Conservation (phyloP, 2,329 filamentous ascomycete genomes). For the Diaporthe longicolla region DNA sequence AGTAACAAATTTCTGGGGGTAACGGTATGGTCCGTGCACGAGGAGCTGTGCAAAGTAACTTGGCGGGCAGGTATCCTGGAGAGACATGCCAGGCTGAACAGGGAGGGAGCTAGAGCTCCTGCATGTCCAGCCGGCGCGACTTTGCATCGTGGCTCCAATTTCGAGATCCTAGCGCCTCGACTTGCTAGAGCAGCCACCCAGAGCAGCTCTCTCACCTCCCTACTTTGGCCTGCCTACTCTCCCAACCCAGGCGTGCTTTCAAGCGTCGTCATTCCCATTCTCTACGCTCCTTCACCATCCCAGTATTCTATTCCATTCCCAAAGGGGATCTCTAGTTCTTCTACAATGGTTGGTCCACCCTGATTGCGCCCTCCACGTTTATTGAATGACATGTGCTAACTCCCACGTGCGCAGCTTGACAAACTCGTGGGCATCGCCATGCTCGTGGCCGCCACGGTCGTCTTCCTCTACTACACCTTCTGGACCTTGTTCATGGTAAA, state of each 20-base stretch:
- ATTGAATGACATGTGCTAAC: constrained; percentile 21
- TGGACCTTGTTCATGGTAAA: constrained; percentile 98
- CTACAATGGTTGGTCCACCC: constrained; percentile 50
- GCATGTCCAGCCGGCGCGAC: constrained; percentile 27
- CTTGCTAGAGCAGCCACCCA: constrained; percentile 6
- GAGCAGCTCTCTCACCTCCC: constrained; percentile 11
- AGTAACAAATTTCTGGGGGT: constrained; percentile 33
- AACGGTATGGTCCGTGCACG: constrained; percentile 8
- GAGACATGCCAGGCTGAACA: constrained; percentile 20
- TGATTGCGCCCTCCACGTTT: not conserved
- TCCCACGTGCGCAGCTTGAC: constrained; percentile 78
- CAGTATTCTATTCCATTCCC: constrained; percentile 13
- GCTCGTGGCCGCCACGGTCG: constrained; percentile 75
- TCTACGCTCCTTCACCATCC: constrained; percentile 39
- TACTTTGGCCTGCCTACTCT: constrained; percentile 10
- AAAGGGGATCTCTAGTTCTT: constrained; percentile 33
- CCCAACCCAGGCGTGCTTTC: constrained; percentile 12
- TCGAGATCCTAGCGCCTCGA: constrained; percentile 29
- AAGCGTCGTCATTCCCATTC: constrained; percentile 36
- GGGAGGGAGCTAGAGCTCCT: constrained; percentile 37
- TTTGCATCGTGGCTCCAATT: constrained; percentile 42
- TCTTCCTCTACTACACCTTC: constrained; percentile 90
- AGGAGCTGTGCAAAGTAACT: not conserved
- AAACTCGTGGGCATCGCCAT: constrained; percentile 80
- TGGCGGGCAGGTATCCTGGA: not conserved